Evolutionary conservation across 192 early-diverging fungal species (phyloP).

Genomic region (Chytriomyces sp.): DNA sequence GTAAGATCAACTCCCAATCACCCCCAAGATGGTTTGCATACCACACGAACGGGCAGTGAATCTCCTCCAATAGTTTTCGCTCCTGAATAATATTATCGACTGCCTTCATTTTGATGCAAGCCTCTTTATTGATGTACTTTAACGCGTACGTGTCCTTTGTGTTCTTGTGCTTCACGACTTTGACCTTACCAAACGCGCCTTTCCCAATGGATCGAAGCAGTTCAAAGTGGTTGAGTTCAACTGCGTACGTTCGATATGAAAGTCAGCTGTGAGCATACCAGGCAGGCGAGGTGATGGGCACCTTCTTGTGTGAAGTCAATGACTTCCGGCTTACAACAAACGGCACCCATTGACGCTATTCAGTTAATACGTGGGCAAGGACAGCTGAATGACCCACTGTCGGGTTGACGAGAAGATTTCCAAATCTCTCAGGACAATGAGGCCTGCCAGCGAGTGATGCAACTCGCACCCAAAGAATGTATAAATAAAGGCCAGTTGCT

Average conservation of each 20-base stretch:
- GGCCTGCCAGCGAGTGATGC: no score
- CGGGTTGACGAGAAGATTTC: background rate
- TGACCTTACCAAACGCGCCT: slow-evolving; percentile 93
- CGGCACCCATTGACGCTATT: background rate
- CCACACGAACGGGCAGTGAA: slow-evolving; percentile 82
- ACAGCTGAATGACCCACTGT: background rate
- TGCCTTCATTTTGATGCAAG: slow-evolving; percentile 80
- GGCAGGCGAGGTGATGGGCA: background rate
- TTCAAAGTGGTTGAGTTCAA: slow-evolving; percentile 86
- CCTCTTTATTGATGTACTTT: slow-evolving; percentile 94
- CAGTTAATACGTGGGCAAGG: background rate
- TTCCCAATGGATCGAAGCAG: slow-evolving; percentile 87
- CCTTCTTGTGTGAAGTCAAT: slow-evolving; percentile 22
- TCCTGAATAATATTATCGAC: slow-evolving; percentile 90
- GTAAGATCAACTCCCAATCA: background rate
- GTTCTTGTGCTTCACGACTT: slow-evolving; percentile 86
- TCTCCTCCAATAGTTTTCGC: slow-evolving; percentile 83
- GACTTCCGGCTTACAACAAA: slow-evolving; percentile 24
- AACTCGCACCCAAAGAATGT: no score
- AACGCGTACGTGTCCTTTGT: slow-evolving; percentile 80
- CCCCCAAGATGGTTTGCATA: slow-evolving; percentile 10
- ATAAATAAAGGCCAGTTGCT: no score
- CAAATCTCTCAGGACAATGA: no score
- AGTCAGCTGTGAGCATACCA: background rate
- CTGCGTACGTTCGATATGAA: slow-evolving; percentile 36